Evolutionary conservation across 495 filamentous ascomycete species (phyloP), one percentile per base, ranked within the genome.

Genomic region (Penicillium soppii): DNA sequence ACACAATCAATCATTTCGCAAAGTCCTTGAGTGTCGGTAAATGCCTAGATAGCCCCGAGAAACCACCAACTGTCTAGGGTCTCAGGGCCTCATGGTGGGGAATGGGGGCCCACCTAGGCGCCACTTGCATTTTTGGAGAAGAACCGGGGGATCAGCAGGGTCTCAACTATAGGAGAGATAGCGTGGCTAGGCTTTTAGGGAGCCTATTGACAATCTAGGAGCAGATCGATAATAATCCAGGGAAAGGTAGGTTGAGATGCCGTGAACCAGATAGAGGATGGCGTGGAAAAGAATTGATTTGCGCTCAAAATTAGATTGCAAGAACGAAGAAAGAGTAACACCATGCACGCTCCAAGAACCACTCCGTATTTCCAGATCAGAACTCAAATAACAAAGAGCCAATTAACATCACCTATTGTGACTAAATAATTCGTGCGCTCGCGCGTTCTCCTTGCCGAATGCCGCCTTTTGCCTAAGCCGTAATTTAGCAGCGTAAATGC

Each of bases 401-500:
- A 33, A 17, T 41, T 16, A 16, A n/a, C 17, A 19, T 22, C 12
- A 20, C 21, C 13, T 43, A 13, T 7, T 13, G 7, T 16, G 13
- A 26, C 13, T 4, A 20, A 21, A 17, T 20, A 36, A 27, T 9
- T 19, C 23, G 48, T 6, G 47, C 25, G 50, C 6, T 19, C 23
- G 48, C 4, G 47, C 25, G 50, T 70, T 72, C 49, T 67, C 65
- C 50, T 67, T 68, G 30, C 70, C 69, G 26, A 57, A 49, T 22
- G 62, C 54, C 52, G 52, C 63, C 54, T 72, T 82, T 60, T 75
- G 73, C 61, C 82, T 79, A 10, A 90, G 67, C 23, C 87, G 73
- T 22, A 81, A 83, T 54, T 80, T 76, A 3, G 87, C 87, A 6
- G 85, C 86, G 13, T 80, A 77, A 23, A 70, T 66, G 27, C 86